Percentiles rank a stretch among this genome's conserved stretches.
These are phyloP conservation scores for Avena insularis DNA, from an alignment of 176 grass and related monocot genomes.

Conservation along the genomic window DNA sequence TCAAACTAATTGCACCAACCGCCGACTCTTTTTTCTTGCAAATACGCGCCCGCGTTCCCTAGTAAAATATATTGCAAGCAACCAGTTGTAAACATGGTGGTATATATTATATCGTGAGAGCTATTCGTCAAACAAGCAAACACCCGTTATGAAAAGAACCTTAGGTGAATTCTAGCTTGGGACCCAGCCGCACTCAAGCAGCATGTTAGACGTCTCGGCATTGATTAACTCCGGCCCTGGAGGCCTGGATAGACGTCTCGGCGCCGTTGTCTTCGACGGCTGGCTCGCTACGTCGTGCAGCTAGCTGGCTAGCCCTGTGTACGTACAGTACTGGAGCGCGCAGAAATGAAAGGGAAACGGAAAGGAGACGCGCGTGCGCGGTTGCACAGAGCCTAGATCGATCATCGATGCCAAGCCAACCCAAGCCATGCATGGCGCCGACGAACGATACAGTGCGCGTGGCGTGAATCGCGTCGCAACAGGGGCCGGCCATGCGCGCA, in stretches of 20 bases:
- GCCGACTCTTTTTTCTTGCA: too few relatives aligned
- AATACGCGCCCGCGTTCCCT: too few relatives aligned
- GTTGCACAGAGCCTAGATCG: not conserved
- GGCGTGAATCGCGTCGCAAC: constrained; percentile 3
- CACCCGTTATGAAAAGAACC: too few relatives aligned
- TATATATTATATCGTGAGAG: too few relatives aligned
- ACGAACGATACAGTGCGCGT: not conserved
- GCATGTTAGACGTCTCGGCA: not conserved
- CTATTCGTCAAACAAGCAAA: too few relatives aligned
- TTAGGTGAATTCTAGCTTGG: too few relatives aligned
- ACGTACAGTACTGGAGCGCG: too few relatives aligned
- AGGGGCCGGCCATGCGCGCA: constrained; percentile 14
- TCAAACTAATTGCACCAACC: too few relatives aligned
- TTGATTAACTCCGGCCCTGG: not conserved
- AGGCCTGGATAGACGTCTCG: not conserved
- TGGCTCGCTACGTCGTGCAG: not conserved
- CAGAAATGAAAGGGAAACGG: not conserved
- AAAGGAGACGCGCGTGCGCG: not conserved
- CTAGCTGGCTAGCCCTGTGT: not conserved
- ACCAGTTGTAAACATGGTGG: too few relatives aligned
- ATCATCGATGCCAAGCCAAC: not conserved
- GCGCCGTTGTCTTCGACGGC: not conserved
- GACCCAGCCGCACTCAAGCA: too few relatives aligned
- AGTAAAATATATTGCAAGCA: too few relatives aligned
- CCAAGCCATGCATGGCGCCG: not conserved